Percentiles rank a stretch among this genome's conserved stretches.
phyloP scores from a whole-genome alignment of 306 rosid genomes.

The Mucuna pruriens region DNA sequence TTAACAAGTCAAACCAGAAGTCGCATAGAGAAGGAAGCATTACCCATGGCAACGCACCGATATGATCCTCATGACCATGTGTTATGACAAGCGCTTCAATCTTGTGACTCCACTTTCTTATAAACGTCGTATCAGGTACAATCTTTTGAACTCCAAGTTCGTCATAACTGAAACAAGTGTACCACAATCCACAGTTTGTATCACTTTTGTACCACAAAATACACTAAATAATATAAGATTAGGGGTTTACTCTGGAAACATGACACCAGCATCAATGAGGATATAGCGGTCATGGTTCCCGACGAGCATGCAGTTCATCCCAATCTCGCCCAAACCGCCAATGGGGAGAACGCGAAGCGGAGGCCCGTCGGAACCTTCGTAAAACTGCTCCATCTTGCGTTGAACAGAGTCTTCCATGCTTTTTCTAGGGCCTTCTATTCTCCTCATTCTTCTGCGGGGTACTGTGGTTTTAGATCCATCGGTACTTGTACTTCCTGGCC shows the following conservation, averaged over 20 bases:
- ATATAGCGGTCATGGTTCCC: not conserved
- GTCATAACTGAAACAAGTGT: not conserved
- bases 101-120: conserved; percentile 6
- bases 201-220: not conserved
- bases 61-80: conserved; percentile 15
- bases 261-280: not conserved
- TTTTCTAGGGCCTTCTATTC: conserved; percentile 3
- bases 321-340: conserved; percentile 1
- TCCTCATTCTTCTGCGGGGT: not conserved
- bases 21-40: not conserved
- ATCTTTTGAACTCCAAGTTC: conserved; percentile 19
- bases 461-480: not conserved
- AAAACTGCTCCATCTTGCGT: conserved; percentile 15
- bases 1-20: not conserved
- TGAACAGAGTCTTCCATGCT: conserved; percentile 13
- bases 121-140: not conserved
- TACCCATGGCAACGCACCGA: conserved; percentile 17
- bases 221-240: not conserved
- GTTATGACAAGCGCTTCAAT: conserved; percentile 5
- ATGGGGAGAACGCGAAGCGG: conserved; percentile 17
- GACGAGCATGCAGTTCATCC: conserved; percentile 13
- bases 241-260: conserved; percentile 1
- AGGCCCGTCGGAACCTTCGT: conserved; percentile 7
- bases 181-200: not conserved
- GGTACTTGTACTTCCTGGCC: not conserved